Evolutionary conservation across 73 alveolate genomes (phyloP).

Genomic region (Loxodes magnus): DNA sequence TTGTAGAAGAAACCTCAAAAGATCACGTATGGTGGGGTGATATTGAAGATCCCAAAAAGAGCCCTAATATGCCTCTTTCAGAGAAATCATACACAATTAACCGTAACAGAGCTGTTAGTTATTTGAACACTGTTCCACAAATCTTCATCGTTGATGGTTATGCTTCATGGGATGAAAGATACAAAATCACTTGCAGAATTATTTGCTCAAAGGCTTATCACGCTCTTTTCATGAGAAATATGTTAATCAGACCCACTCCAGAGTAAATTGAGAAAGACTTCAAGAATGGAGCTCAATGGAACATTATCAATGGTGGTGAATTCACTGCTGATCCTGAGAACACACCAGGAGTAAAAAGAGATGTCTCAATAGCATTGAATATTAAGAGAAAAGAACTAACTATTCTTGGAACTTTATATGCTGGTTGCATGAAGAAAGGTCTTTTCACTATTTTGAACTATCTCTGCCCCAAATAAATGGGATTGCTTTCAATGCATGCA

Average conservation of each 20-base stretch:
- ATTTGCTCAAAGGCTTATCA: slow-evolving; percentile 80
- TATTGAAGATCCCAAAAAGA: no score
- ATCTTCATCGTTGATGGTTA: slow-evolving; percentile 74
- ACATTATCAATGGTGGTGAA: slow-evolving; percentile 82
- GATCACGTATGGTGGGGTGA: slow-evolving; percentile 81
- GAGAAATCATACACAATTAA: slow-evolving; percentile 53
- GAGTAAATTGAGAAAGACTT: slow-evolving; percentile 46
- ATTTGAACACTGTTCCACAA: slow-evolving; percentile 40
- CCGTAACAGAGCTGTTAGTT: slow-evolving; percentile 71
- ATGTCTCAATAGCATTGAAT: slow-evolving; percentile 73
- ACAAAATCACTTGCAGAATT: slow-evolving; percentile 67
- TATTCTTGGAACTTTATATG: slow-evolving; percentile 89
- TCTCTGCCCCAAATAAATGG: slow-evolving; percentile 64
- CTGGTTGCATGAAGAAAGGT: slow-evolving; percentile 96
- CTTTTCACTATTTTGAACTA: slow-evolving; percentile 81
- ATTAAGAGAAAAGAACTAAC: slow-evolving; percentile 59
- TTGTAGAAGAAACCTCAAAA: slow-evolving; percentile 47
- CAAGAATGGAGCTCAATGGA: slow-evolving; percentile 40
- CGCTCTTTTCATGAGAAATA: slow-evolving; percentile 92
- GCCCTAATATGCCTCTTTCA: slow-evolving; percentile 56
- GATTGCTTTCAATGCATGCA: slow-evolving; percentile 86
- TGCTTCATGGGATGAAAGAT: slow-evolving; percentile 92
- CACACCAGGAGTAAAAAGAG: slow-evolving; percentile 69
- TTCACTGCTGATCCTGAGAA: slow-evolving; percentile 73
- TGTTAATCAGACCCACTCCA: slow-evolving; percentile 77